Percentiles rank a stretch among this genome's conserved stretches.
phyloP scores from a whole-genome alignment of 1,284 basidiomycete species.

The Moniliella sp. region DNA sequence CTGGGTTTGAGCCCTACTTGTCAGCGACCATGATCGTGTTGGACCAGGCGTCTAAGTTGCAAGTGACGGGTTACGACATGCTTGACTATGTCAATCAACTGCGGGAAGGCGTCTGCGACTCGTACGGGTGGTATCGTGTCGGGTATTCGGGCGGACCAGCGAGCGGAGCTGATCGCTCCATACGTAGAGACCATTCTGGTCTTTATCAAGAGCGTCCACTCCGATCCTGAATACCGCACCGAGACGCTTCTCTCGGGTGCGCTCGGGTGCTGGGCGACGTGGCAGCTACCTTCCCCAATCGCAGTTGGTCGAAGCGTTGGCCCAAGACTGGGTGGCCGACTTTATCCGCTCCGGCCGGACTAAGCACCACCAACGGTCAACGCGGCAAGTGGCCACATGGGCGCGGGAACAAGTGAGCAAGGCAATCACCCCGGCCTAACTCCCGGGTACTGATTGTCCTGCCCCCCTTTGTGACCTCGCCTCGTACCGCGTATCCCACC shows the following conservation, averaged over 20 bases:
- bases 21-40: constrained; percentile 75
- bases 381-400: constrained; percentile 40
- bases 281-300: constrained; percentile 47
- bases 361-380: constrained; percentile 37
- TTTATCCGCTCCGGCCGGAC: constrained; percentile 48
- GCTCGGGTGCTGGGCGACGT: constrained; percentile 76
- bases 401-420: constrained; percentile 38
- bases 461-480: no score
- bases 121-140: constrained; percentile 84
- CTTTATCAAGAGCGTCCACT: constrained; percentile 57
- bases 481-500: no score
- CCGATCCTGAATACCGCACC: constrained; percentile 42
- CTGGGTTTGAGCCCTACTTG: constrained; percentile 65
- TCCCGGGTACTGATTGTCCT: no score
- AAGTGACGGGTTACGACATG: constrained; percentile 55
- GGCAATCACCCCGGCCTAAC: no score
- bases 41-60: constrained; percentile 57
- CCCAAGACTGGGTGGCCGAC: constrained; percentile 57
- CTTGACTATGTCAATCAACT: constrained; percentile 76
- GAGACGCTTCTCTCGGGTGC: constrained; percentile 56
- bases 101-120: constrained; percentile 84
- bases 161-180: constrained; percentile 50
- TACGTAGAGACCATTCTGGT: constrained; percentile 58
- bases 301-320: constrained; percentile 46
- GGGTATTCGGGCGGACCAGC: constrained; percentile 61